phyloP scores from a whole-genome alignment of 83 land plant genomes.

The Thuja plicata region DNA sequence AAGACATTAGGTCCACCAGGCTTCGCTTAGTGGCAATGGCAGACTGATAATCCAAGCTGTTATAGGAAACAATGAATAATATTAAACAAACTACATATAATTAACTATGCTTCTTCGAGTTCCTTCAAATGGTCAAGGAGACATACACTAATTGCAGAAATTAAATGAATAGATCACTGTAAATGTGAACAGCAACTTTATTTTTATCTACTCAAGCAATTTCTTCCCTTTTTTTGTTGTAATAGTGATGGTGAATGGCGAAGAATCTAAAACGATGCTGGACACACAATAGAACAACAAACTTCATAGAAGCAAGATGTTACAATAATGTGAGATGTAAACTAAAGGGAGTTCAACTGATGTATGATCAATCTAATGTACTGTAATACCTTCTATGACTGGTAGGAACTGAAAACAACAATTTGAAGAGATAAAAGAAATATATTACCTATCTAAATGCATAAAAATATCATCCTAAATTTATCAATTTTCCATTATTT shows the following conservation, averaged over 20 bases:
- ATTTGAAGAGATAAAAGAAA: background rate
- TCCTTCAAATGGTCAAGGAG: too few relatives aligned
- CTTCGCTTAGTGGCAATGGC: background rate
- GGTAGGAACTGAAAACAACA: background rate
- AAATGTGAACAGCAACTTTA: background rate
- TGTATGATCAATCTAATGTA: background rate
- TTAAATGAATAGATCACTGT: background rate
- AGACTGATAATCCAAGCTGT: background rate
- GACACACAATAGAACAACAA: background rate
- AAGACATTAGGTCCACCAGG: background rate
- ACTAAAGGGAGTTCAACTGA: background rate
- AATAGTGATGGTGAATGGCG: background rate
- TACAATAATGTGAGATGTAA: background rate
- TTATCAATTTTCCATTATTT: background rate
- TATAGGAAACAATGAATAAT: too few relatives aligned
- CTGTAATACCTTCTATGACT: background rate
- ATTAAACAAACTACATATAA: too few relatives aligned
- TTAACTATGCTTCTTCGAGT: too few relatives aligned
- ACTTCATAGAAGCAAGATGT: too few relatives aligned
- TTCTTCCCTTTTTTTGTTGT: background rate
- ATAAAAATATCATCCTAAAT: background rate
- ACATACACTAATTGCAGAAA: too few relatives aligned
- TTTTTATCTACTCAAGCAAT: background rate
- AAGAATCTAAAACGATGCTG: background rate
- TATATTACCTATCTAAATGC: background rate